These are phyloP conservation scores for Boletus reticuloceps DNA, from an alignment of 768 basidiomycete species.

Conservation along the genomic window DNA sequence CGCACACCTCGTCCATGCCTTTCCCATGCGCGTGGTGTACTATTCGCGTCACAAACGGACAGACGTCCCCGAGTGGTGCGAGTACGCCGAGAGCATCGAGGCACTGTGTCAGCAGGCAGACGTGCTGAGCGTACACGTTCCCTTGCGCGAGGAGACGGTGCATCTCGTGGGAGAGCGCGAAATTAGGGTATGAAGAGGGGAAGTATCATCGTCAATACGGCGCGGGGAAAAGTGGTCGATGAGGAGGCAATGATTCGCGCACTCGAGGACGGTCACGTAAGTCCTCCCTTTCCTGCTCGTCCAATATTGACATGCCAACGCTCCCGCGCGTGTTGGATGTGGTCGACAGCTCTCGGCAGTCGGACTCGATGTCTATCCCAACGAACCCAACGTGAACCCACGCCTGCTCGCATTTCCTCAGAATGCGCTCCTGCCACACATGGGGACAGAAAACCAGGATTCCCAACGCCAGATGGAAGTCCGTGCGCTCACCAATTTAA, in stretches of 20 bases:
- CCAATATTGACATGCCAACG: no score
- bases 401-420: conserved; percentile 78
- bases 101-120: conserved; percentile 71
- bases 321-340: no score
- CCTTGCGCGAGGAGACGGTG: conserved; percentile 70
- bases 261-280: conserved; percentile 60
- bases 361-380: conserved; percentile 83
- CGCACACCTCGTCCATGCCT: conserved; percentile 69
- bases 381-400: conserved; percentile 80
- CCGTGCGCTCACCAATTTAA: conserved; percentile 75
- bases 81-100: conserved; percentile 67
- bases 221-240: conserved; percentile 87
- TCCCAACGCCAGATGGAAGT: conserved; percentile 82
- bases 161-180: conserved; percentile 71
- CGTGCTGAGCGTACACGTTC: conserved; percentile 84
- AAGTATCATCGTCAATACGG: conserved; percentile 80
- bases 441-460: conserved; percentile 87
- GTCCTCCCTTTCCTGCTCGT: no score
- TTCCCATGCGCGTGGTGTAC: conserved; percentile 90
- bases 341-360: conserved; percentile 39
- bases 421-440: conserved; percentile 84
- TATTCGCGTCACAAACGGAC: conserved; percentile 58
- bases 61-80: conserved; percentile 67
- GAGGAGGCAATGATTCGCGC: conserved; percentile 85
- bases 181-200: conserved; percentile 79